Evolutionary conservation across 305 asterid species (phyloP).

Genomic region (Rubia tinctorum): DNA sequence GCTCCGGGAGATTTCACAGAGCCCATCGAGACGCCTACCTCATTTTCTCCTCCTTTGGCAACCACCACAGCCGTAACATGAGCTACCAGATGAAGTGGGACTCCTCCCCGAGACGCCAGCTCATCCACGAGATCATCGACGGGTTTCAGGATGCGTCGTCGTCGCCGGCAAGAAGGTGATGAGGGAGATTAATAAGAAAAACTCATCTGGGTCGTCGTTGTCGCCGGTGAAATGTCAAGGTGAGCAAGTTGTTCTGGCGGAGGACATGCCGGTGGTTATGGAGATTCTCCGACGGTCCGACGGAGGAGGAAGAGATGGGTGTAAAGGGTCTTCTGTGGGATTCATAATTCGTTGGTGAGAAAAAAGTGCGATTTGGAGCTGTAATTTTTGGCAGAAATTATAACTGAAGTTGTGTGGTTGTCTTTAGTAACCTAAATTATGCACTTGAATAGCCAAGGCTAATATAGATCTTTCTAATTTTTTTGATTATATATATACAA

Average conservation of each 20-base stretch:
- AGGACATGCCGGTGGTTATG: conserved; percentile 16
- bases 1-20: neutral
- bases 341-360: conserved; percentile 42
- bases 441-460: too few relatives aligned
- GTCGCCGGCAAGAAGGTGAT: conserved; percentile 37
- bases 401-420: too few relatives aligned
- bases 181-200: conserved; percentile 38
- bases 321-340: conserved; percentile 56
- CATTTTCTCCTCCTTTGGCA: conserved; percentile 20
- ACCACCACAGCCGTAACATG: conserved; percentile 39
- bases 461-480: too few relatives aligned
- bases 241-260: conserved; percentile 21
- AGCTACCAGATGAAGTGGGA: conserved; percentile 89
- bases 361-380: conserved; percentile 34
- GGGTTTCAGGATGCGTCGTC: conserved; percentile 62
- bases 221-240: neutral
- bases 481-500: too few relatives aligned
- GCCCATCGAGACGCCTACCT: conserved; percentile 32
- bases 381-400: neutral
- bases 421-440: too few relatives aligned
- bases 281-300: conserved; percentile 14
- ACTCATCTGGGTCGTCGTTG: neutral
- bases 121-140: conserved; percentile 77
- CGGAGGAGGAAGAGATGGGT: conserved; percentile 27
- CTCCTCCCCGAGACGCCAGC: conserved; percentile 75